Evolutionary conservation across 1,139 yeast genomes (phyloP), one percentile per base, ranked within the genome.

Genomic region (Scheffersomyces parashehatae): DNA sequence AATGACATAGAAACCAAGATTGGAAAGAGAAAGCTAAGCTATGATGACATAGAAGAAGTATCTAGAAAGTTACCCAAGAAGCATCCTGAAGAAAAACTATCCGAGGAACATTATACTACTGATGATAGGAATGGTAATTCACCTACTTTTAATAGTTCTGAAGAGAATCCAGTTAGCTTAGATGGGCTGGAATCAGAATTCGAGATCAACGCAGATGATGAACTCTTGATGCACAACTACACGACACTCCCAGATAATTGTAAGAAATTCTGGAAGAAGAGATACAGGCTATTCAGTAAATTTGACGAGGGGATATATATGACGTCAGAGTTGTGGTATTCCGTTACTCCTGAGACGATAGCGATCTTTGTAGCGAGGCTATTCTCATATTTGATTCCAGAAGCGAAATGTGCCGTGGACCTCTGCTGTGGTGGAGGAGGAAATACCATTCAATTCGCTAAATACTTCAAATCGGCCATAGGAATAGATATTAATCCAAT

Each of bases 341-440:
- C 96, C 44, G 97, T 90, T 4, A 93, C 99, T 0, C 95, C 97
- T 0, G 99, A 93, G 58, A 56, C 64, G 2, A 67, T 88, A 4
- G 95, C 96, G 0, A 64, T 68, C 24, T 81, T 81, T 54, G 65
- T 81, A 0, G 91, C 97, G 0, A 69, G 73, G 39, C 75, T 85
- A 45, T 65, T 85, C 16, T 63, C 54, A 36, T 43, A 54, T 9
- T 46, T 69, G 11, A 44, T 73, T 34, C 82, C 90, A 0, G 57
- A 72, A 0, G 77, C 83, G 1, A 56, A 58, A 2, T 64, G 69
- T 1, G 59, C 79, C 0, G 56, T 83, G 42, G 99, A 93, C 59
- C 77, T 89, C 4, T 91, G 91, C 58, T 87, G 97, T 52, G 99
- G 99, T 0, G 98, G 95, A 2, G 99, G 97, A 0, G 99, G 99